Evolutionary conservation across 2,329 filamentous ascomycete species (phyloP).

Genomic region (Neofusicoccum ribis): DNA sequence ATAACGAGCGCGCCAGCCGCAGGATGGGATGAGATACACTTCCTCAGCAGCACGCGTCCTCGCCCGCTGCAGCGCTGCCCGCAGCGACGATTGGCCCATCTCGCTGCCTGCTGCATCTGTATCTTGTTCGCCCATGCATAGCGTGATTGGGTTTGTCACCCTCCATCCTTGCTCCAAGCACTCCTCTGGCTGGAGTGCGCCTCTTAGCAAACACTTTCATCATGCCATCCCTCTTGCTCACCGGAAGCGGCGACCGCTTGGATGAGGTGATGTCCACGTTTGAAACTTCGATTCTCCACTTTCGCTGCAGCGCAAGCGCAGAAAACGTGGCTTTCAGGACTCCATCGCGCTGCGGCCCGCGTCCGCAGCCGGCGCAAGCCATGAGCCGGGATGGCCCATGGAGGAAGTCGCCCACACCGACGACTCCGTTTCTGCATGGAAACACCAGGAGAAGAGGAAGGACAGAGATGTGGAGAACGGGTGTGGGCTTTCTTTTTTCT

Average conservation of each 20-base stretch:
- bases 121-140: no score
- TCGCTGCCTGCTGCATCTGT: no score
- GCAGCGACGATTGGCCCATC: no score
- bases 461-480: not conserved
- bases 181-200: not conserved
- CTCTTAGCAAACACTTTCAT: not conserved
- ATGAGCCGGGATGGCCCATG: constrained; percentile 11
- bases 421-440: not conserved
- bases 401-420: not conserved
- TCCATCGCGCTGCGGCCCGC: constrained; percentile 15
- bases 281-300: constrained; percentile 12
- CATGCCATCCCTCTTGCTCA: not conserved
- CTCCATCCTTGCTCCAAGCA: not conserved
- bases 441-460: not conserved
- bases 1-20: no score
- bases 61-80: no score
- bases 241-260: not conserved
- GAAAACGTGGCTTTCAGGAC: constrained; percentile 5
- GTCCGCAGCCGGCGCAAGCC: constrained; percentile 15
- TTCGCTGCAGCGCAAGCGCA: not conserved
- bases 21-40: no score
- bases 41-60: no score
- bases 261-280: not conserved
- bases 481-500: not conserved
- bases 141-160: no score